Evolutionary conservation across 108 stramenopile genomes (phyloP).

Genomic region (Cafeteria roenbergensis): DNA sequence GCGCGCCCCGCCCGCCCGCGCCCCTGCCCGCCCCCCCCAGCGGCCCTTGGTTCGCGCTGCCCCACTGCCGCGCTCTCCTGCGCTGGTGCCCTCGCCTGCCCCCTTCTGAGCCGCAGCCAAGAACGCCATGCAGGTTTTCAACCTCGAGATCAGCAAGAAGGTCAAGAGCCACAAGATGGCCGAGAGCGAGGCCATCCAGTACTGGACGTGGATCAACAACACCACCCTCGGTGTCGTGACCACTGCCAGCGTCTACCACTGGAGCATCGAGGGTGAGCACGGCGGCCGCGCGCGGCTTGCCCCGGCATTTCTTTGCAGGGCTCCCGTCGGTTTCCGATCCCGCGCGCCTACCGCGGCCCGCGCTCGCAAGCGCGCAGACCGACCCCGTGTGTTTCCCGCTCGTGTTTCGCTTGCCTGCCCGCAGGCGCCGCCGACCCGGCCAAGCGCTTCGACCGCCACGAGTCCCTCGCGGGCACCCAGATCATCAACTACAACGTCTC

Average conservation of each 20-base stretch:
- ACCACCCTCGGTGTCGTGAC: constrained; percentile 82
- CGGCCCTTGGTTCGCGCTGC: not conserved
- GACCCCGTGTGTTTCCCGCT: no score
- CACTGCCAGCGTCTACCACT: constrained; percentile 79
- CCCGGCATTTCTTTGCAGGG: no score
- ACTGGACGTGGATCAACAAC: constrained; percentile 84
- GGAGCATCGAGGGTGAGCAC: constrained; percentile 56
- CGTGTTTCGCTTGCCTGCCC: not conserved
- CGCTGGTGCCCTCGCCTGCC: not conserved
- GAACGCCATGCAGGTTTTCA: constrained; percentile 86
- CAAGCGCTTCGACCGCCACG: constrained; percentile 88
- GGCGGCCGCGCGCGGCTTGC: no score
- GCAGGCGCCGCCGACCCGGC: constrained; percentile 37
- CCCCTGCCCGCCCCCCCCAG: not conserved
- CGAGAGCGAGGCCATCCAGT: constrained; percentile 61
- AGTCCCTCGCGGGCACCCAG: constrained; percentile 65
- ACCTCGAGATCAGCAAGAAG: constrained; percentile 79
- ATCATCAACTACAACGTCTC: constrained; percentile 95
- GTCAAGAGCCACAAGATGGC: constrained; percentile 71
- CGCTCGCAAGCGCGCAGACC: no score
- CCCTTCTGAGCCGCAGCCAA: constrained; percentile 31
- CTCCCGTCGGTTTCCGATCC: no score
- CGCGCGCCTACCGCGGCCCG: no score
- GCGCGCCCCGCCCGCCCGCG: no score
- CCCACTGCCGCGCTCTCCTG: not conserved